These are phyloP conservation scores for Cercospora zeae-maydis DNA, from an alignment of 2,329 filamentous ascomycete genomes.

Conservation along the genomic window DNA sequence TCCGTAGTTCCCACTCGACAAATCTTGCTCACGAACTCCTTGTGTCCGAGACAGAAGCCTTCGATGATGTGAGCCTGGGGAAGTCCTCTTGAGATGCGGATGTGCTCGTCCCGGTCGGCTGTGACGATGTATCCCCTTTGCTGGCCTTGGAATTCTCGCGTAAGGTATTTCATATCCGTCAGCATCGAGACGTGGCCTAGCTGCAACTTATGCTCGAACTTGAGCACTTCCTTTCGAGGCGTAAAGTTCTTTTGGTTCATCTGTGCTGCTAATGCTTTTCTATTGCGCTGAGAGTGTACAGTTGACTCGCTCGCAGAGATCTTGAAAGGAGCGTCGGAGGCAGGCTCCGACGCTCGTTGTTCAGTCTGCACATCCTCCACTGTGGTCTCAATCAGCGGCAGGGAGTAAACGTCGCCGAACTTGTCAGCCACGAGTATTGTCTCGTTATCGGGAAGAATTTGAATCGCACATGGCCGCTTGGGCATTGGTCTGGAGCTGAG, in stretches of 20 bases:
- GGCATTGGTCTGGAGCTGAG: constrained; percentile 80
- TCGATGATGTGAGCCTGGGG: constrained; percentile 88
- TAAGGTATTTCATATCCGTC: constrained; percentile 64
- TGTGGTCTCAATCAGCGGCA: constrained; percentile 63
- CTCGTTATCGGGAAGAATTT: constrained; percentile 63
- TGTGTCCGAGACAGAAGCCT: constrained; percentile 82
- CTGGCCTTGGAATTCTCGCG: constrained; percentile 44
- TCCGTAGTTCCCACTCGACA: constrained; percentile 59
- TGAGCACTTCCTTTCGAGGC: constrained; percentile 45
- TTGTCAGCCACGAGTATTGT: constrained; percentile 86
- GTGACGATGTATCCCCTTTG: constrained; percentile 61
- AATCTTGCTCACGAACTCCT: constrained; percentile 75
- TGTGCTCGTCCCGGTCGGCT: constrained; percentile 73
- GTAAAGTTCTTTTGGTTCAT: constrained; percentile 44
- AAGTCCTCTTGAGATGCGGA: constrained; percentile 76
- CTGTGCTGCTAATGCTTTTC: constrained; percentile 56
- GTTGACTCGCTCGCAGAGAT: constrained; percentile 57
- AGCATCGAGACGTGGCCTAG: constrained; percentile 95
- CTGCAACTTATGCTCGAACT: constrained; percentile 72
- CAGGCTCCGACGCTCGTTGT: constrained; percentile 15
- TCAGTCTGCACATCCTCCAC: constrained; percentile 34
- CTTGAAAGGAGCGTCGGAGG: constrained; percentile 38
- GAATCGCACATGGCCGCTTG: constrained; percentile 78
- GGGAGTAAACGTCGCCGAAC: constrained; percentile 90
- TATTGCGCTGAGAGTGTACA: constrained; percentile 61